These are phyloP conservation scores for Fusarium circinatum DNA, from an alignment of 2,329 filamentous ascomycete species.

Conservation along the genomic window DNA sequence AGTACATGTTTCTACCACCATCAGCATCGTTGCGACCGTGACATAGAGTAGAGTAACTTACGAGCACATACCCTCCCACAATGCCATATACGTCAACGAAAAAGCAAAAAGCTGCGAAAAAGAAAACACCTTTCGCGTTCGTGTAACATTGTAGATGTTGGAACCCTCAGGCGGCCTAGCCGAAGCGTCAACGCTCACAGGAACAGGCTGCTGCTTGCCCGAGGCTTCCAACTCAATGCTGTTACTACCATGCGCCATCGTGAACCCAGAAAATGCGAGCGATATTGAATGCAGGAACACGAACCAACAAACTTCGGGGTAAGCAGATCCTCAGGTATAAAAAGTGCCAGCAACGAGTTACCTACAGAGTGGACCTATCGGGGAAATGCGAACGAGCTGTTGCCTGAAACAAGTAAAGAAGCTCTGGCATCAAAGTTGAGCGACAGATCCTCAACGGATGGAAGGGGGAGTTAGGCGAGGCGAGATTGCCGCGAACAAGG, in stretches of 20 bases:
- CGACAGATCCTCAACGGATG: not conserved
- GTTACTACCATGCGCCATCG: constrained; percentile 26
- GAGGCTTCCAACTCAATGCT: constrained; percentile 32
- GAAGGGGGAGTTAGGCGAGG: not conserved
- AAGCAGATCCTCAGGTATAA: constrained; percentile 14
- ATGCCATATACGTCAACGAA: constrained; percentile 39
- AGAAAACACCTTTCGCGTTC: constrained; percentile 40
- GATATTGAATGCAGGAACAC: constrained; percentile 3
- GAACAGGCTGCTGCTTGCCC: constrained; percentile 18
- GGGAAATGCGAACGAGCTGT: not conserved
- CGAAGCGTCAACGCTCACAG: constrained; percentile 23
- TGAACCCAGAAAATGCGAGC: not conserved
- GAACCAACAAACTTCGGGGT: not conserved
- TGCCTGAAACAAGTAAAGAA: constrained; percentile 4
- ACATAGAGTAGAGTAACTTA: not conserved
- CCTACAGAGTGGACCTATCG: not conserved
- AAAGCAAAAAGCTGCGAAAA: constrained; percentile 42
- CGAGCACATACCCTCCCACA: constrained; percentile 44
- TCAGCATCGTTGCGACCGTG: not conserved
- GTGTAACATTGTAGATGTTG: constrained; percentile 35
- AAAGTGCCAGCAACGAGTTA: not conserved
- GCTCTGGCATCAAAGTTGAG: not conserved
- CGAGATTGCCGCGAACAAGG: constrained; percentile 3
- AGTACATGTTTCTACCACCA: constrained; percentile 37
- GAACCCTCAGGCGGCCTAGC: constrained; percentile 11